A percentile compares a stretch with the other conserved stretches of the same genome.
These are phyloP conservation scores for Hypoxylon sp. DNA, from an alignment of 2,329 filamentous ascomycete species.

Conservation along the genomic window DNA sequence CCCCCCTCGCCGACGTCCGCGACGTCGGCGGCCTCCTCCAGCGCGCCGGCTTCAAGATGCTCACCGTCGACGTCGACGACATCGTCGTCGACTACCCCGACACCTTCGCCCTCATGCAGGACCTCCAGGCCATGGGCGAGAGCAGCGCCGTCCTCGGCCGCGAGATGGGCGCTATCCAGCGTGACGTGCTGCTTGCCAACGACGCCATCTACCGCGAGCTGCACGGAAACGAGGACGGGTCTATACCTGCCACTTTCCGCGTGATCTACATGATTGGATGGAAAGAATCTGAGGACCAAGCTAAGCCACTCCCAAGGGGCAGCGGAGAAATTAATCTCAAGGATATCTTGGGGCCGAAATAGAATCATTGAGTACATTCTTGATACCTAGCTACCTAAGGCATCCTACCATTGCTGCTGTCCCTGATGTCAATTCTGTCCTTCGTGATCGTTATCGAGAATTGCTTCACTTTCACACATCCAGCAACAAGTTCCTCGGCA, in stretches of 20 bases:
- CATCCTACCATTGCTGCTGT: background rate
- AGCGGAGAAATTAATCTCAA: conserved; percentile 89
- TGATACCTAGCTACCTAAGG: no score
- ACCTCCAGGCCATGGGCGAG: conserved; percentile 96
- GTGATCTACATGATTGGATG: conserved; percentile 99
- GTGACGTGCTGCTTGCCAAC: conserved; percentile 85
- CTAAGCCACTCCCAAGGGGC: conserved; percentile 80
- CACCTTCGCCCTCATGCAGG: conserved; percentile 88
- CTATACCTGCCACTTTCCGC: conserved; percentile 88
- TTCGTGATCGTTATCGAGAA: background rate
- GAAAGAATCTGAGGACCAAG: conserved; percentile 83
- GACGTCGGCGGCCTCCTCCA: conserved; percentile 90
- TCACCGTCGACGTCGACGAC: conserved; percentile 97
- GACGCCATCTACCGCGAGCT: conserved; percentile 89
- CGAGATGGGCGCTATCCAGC: conserved; percentile 77
- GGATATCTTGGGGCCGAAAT: conserved; percentile 70
- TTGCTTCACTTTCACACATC: background rate
- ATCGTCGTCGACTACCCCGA: conserved; percentile 95
- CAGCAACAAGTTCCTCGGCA: no score
- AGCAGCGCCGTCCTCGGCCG: conserved; percentile 87
- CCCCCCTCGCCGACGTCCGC: conserved; percentile 87
- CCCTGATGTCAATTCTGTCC: background rate
- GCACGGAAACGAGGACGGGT: conserved; percentile 81
- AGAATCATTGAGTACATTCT: conserved; percentile 18
- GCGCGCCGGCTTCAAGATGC: conserved; percentile 89